These are phyloP conservation scores for Shiraia bambusicola DNA, from an alignment of 2,329 filamentous ascomycete genomes.

Conservation along the genomic window DNA sequence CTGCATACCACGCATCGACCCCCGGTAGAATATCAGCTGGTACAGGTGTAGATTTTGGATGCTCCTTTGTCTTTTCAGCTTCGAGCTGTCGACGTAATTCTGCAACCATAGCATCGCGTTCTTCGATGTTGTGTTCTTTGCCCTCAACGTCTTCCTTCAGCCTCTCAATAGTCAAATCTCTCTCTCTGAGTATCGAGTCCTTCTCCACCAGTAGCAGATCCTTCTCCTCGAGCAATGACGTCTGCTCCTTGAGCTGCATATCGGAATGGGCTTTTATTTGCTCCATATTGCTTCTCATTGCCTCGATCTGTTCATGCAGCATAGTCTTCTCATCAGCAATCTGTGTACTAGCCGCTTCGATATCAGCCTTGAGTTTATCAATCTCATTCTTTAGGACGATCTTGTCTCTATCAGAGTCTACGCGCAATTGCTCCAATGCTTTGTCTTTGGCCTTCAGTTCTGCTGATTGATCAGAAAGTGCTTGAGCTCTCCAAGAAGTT, in stretches of 20 bases:
- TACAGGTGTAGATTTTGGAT: conserved; percentile 25
- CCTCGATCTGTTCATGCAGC: conserved; percentile 25
- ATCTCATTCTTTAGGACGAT: conserved; percentile 10
- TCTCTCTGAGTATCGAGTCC: conserved; percentile 12
- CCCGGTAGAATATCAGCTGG: conserved; percentile 50
- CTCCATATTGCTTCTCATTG: conserved; percentile 16
- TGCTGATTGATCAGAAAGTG: conserved; percentile 13
- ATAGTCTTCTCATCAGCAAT: conserved; percentile 17
- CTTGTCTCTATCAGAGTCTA: conserved; percentile 23
- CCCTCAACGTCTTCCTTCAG: conserved; percentile 39
- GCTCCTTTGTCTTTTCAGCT: conserved; percentile 27
- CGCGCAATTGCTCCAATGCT: conserved; percentile 24
- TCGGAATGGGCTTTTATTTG: conserved; percentile 16
- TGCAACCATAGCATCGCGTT: conserved; percentile 26
- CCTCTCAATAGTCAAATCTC: conserved; percentile 31
- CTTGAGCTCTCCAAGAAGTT: conserved; percentile 4
- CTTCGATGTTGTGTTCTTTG: conserved; percentile 36
- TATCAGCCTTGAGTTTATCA: conserved; percentile 20
- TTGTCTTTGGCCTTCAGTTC: conserved; percentile 37
- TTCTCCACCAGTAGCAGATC: conserved; percentile 20
- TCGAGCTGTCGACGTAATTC: conserved; percentile 28
- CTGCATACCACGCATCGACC: conserved; percentile 59
- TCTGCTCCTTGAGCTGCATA: conserved; percentile 22
- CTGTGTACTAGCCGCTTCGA: conserved; percentile 19
- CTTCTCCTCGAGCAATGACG: conserved; percentile 8